Evolutionary conservation across 176 grass and related monocot species (phyloP).

Genomic region (Calamus simplicifolius): DNA sequence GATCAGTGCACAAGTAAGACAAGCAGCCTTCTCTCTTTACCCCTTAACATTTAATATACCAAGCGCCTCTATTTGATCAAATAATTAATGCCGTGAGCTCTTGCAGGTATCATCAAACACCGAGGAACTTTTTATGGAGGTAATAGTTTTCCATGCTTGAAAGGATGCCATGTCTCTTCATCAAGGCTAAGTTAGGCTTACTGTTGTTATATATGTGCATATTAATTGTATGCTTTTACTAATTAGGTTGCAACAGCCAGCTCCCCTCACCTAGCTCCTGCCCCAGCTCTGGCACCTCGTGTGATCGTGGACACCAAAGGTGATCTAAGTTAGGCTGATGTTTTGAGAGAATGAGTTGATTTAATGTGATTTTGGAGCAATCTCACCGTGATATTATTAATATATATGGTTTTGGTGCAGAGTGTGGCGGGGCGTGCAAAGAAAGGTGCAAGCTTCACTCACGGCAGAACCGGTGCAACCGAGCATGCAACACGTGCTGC

Average conservation of each 20-base stretch:
- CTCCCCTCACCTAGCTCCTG: not conserved
- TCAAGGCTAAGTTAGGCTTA: not conserved
- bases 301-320: slow-evolving; percentile 70
- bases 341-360: not conserved
- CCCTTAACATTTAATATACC: too few species aligned
- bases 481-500: slow-evolving; percentile 85
- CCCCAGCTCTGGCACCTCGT: slow-evolving; percentile 43
- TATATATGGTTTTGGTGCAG: slow-evolving; percentile 21
- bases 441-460: slow-evolving; percentile 56
- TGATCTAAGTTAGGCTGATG: not conserved
- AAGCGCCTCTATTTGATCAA: not conserved
- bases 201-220: not conserved
- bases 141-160: not conserved
- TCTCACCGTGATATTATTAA: not conserved
- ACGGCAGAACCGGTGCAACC: slow-evolving; percentile 58
- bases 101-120: slow-evolving; percentile 28
- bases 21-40: not conserved
- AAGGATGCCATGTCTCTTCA: not conserved
- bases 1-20: slow-evolving; percentile 32
- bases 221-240: not conserved
- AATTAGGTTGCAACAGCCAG: not conserved
- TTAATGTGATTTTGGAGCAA: not conserved
- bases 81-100: slow-evolving; percentile 4
- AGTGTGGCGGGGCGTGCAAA: slow-evolving; percentile 64
- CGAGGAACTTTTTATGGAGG: slow-evolving; percentile 3